phyloP scores from a whole-genome alignment of 73 alveolate genomes.

The Uronychia setigera region DNA sequence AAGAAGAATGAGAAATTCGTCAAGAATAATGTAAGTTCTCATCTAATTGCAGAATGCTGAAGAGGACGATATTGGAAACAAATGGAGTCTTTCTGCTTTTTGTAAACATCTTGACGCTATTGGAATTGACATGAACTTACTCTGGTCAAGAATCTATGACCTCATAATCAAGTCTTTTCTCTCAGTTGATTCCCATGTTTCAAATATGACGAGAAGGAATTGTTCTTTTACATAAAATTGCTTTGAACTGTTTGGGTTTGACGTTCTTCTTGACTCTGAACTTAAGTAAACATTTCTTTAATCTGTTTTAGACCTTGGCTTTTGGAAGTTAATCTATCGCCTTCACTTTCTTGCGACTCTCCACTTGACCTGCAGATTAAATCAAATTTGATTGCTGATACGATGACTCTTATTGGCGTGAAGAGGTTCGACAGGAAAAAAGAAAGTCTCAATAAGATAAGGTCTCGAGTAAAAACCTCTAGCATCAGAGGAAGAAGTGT shows the following conservation, averaged over 20 bases:
- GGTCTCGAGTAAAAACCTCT: conserved; percentile 16
- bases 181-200: conserved; percentile 30
- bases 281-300: conserved; percentile 30
- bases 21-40: conserved; percentile 53
- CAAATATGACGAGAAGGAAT: conserved; percentile 34
- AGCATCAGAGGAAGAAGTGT: neutral
- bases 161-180: conserved; percentile 64
- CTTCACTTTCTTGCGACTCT: conserved; percentile 83
- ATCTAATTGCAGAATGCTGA: conserved; percentile 55
- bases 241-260: conserved; percentile 73
- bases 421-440: conserved; percentile 64
- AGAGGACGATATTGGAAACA: conserved; percentile 83
- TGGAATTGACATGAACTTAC: conserved; percentile 59
- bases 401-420: conserved; percentile 81
- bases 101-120: conserved; percentile 61
- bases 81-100: conserved; percentile 75
- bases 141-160: conserved; percentile 77
- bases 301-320: conserved; percentile 86
- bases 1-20: conserved; percentile 88
- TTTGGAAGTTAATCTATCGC: conserved; percentile 90
- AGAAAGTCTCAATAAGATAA: conserved; percentile 57
- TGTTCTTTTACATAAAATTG: conserved; percentile 32
- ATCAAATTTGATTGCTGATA: conserved; percentile 76
- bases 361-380: conserved; percentile 83
- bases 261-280: conserved; percentile 66